Evolutionary conservation across 495 filamentous ascomycete genomes (phyloP).

Genomic region (Daldinia concentrica): DNA sequence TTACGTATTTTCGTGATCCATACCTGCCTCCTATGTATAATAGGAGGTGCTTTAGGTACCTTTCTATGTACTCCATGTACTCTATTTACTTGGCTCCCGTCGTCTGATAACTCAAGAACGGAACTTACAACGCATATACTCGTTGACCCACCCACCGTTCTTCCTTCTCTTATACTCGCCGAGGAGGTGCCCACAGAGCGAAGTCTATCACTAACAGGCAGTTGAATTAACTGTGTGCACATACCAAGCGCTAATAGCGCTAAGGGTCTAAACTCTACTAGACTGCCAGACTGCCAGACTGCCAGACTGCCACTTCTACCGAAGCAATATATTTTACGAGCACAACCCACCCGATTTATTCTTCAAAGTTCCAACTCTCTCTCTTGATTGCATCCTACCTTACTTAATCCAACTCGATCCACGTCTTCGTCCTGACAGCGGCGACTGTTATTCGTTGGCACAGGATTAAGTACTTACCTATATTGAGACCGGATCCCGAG

Average conservation of each 20-base stretch:
- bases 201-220: constrained; percentile 7
- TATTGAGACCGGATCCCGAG: not conserved
- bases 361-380: not conserved
- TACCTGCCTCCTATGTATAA: too few species aligned
- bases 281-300: too few species aligned
- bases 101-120: not conserved
- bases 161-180: not conserved
- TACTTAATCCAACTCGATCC: not conserved
- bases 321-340: not conserved
- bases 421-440: too few species aligned
- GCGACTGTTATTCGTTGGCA: not conserved
- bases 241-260: constrained; percentile 23
- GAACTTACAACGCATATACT: constrained; percentile 2
- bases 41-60: too few species aligned
- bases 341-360: too few species aligned
- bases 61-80: not conserved
- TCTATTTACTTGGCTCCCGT: not conserved
- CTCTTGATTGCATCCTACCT: not conserved
- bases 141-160: not conserved
- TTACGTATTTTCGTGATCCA: not conserved
- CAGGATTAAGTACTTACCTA: not conserved
- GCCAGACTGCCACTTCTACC: not conserved
- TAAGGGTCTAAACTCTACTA: constrained; percentile 6
- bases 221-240: constrained; percentile 14
- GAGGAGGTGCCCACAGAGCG: not conserved